Conservation (phyloP, 768 basidiomycete species). For the Russula brevipes region DNA sequence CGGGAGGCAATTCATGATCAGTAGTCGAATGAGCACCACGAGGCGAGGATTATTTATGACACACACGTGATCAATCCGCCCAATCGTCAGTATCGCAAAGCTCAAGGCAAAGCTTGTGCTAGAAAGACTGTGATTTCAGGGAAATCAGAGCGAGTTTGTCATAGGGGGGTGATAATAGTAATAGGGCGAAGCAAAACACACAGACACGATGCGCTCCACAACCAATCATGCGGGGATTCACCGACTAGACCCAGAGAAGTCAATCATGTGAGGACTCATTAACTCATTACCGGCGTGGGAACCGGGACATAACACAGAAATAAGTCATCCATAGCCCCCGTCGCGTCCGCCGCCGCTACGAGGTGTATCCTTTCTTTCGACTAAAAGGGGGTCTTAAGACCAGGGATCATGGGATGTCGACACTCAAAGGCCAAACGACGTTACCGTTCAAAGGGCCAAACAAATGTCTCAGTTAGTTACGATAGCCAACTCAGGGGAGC, state of each 20-base stretch:
- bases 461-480: too few species aligned
- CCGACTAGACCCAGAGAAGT: neutral
- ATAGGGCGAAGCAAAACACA: neutral
- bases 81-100: neutral
- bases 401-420: neutral
- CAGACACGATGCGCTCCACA: neutral
- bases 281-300: neutral
- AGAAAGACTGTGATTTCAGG: neutral
- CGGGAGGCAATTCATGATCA: too few species aligned
- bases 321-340: too few species aligned
- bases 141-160: conserved; percentile 1
- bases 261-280: neutral
- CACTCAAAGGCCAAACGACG: neutral
- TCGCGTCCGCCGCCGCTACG: too few species aligned
- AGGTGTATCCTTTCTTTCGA: too few species aligned
- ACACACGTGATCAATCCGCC: conserved; percentile 9
- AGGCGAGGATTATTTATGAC: neutral
- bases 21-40: too few species aligned
- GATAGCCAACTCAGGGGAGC: neutral
- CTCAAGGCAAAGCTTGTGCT: neutral
- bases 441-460: neutral
- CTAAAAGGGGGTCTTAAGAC: too few species aligned
- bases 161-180: neutral
- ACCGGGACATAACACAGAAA: too few species aligned
- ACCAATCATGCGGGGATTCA: neutral